A percentile compares a stretch with the other conserved stretches of the same genome.
phyloP scores from a whole-genome alignment of 1,284 basidiomycete genomes.

The Trametes hirsuta region DNA sequence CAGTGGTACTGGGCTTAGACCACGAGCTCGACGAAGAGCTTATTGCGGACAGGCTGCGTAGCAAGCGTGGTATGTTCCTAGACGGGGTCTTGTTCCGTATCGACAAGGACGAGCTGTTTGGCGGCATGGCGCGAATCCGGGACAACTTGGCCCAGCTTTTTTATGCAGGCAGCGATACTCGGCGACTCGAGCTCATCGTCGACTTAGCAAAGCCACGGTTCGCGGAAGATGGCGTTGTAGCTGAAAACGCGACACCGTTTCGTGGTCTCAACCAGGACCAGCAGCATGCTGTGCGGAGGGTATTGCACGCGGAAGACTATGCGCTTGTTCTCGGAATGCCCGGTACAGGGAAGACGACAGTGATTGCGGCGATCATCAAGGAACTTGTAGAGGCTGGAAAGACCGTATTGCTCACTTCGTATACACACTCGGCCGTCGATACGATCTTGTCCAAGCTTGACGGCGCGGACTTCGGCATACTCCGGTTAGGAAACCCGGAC shows the following conservation, averaged over 20 bases:
- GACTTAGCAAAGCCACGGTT: constrained; percentile 78
- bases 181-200: constrained; percentile 76
- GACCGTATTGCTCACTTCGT: constrained; percentile 87
- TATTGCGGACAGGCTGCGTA: constrained; percentile 48
- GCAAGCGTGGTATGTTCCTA: constrained; percentile 17
- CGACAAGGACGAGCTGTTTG: constrained; percentile 91
- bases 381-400: constrained; percentile 82
- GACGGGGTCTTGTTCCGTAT: constrained; percentile 73
- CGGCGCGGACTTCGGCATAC: constrained; percentile 67
- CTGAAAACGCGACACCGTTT: constrained; percentile 13
- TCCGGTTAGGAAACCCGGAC: constrained; percentile 89
- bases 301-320: constrained; percentile 86
- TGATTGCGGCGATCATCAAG: constrained; percentile 88
- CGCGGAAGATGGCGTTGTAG: constrained; percentile 35
- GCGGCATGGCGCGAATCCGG: constrained; percentile 86
- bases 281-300: constrained; percentile 70
- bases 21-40: constrained; percentile 67
- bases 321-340: constrained; percentile 96
- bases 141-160: constrained; percentile 92
- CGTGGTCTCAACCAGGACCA: constrained; percentile 78
- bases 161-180: constrained; percentile 71
- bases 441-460: constrained; percentile 87
- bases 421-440: constrained; percentile 98
- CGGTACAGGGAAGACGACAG: constrained; percentile 97
- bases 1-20: constrained; percentile 81